Percentiles rank a stretch among this genome's conserved stretches.
Evolutionary conservation across 306 rosid species (phyloP).

Genomic region (Vigna hirtella): DNA sequence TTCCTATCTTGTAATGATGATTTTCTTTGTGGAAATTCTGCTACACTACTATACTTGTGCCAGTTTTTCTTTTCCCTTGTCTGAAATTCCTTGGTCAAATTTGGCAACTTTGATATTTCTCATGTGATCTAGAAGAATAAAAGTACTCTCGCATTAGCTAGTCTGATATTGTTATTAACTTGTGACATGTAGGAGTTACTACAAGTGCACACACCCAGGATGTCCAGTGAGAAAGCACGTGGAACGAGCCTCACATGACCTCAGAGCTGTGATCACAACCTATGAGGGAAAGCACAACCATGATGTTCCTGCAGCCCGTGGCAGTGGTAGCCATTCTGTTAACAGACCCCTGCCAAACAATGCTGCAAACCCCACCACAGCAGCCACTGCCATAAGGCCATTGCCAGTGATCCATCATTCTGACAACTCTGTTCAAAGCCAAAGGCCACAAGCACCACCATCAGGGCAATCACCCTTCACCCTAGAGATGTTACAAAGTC

Average conservation of each 20-base stretch:
- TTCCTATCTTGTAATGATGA: conserved; percentile 3
- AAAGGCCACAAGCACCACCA: conserved; percentile 43
- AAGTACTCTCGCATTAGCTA: background rate
- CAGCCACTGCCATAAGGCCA: conserved; percentile 55
- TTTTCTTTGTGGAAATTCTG: background rate
- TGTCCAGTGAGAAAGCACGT: conserved; percentile 97
- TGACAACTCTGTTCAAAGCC: conserved; percentile 46
- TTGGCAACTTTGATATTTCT: conserved; percentile 27
- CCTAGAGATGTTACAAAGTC: conserved; percentile 66
- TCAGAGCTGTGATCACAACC: conserved; percentile 88
- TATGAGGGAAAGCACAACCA: conserved; percentile 97
- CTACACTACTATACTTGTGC: background rate
- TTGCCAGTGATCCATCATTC: conserved; percentile 37
- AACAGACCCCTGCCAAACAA: conserved; percentile 59
- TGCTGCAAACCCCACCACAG: conserved; percentile 28
- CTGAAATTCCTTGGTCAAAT: conserved; percentile 41
- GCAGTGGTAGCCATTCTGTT: conserved; percentile 70
- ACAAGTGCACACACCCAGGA: conserved; percentile 82
- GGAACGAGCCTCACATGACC: conserved; percentile 86
- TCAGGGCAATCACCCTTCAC: conserved; percentile 66
- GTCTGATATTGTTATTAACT: conserved; percentile 30
- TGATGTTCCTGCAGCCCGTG: conserved; percentile 90
- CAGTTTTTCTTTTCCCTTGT: conserved; percentile 9
- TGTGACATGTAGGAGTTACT: conserved; percentile 77
- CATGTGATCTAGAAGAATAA: conserved; percentile 16